These are phyloP conservation scores for Pyrenula aspistea DNA, from an alignment of 495 filamentous ascomycete species.

Conservation along the genomic window DNA sequence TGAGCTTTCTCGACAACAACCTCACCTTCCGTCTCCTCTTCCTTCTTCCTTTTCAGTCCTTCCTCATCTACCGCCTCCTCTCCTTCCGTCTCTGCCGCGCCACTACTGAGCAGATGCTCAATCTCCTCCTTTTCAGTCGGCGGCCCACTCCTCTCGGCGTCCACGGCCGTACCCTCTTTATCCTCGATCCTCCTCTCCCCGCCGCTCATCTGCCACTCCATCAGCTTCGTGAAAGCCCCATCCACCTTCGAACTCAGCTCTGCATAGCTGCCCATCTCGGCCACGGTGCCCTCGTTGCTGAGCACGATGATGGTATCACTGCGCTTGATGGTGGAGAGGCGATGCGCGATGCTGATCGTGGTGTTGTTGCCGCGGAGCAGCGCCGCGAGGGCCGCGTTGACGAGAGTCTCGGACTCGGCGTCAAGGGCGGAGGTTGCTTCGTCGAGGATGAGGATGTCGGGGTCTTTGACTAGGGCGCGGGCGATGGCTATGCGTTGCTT, in stretches of 20 bases:
- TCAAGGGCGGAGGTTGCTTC: slow-evolving; percentile 91
- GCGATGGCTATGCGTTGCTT: slow-evolving; percentile 98
- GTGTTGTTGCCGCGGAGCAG: slow-evolving; percentile 80
- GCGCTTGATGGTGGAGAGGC: slow-evolving; percentile 90
- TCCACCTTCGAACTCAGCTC: slow-evolving; percentile 57
- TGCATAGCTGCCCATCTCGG: slow-evolving; percentile 75
- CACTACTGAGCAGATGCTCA: slow-evolving; percentile 11
- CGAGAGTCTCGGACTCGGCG: slow-evolving; percentile 93
- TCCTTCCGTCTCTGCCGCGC: slow-evolving; percentile 2
- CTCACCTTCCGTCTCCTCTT: not conserved
- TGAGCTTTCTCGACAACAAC: not conserved
- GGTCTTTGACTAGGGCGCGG: slow-evolving; percentile 84
- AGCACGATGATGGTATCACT: slow-evolving; percentile 88
- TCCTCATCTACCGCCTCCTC: slow-evolving; percentile 3
- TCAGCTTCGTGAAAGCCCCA: slow-evolving; percentile 84
- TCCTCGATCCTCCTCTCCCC: slow-evolving; percentile 2
- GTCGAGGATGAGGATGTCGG: slow-evolving; percentile 91
- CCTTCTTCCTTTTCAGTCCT: not conserved
- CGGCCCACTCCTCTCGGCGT: slow-evolving; percentile 4
- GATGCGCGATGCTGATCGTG: slow-evolving; percentile 93
- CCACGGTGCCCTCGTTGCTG: slow-evolving; percentile 69
- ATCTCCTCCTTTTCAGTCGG: slow-evolving; percentile 25
- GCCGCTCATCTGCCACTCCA: slow-evolving; percentile 98
- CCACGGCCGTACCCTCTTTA: slow-evolving; percentile 7
- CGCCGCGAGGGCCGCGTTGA: slow-evolving; percentile 74